These are phyloP conservation scores for Hanseniaspora vineae DNA, from an alignment of 805 yeast genomes.

Conservation along the genomic window DNA sequence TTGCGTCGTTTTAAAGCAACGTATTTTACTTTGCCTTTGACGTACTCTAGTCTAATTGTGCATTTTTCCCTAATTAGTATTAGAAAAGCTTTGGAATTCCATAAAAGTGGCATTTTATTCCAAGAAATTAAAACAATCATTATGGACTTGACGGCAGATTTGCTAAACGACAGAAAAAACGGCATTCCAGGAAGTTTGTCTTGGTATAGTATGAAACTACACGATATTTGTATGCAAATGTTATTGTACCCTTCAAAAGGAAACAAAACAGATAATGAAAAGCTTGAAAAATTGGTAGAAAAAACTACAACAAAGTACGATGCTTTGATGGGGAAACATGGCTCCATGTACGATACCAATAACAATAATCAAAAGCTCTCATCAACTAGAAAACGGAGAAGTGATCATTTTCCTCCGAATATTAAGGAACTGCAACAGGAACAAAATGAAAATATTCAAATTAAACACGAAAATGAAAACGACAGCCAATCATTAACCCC, in stretches of 20 bases:
- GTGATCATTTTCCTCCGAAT: no score
- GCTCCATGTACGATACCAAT: conserved; percentile 2
- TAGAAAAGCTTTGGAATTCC: conserved; percentile 67
- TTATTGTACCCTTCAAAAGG: conserved; percentile 42
- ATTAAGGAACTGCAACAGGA: not conserved
- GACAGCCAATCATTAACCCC: no score
- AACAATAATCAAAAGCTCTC: no score
- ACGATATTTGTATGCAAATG: conserved; percentile 48
- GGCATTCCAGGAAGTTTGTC: conserved; percentile 53
- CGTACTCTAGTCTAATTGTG: conserved; percentile 48
- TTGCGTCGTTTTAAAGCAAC: conserved; percentile 31
- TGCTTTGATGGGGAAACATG: conserved; percentile 14
- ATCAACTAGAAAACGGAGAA: not conserved
- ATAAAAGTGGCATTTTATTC: conserved; percentile 69
- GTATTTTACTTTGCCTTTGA: conserved; percentile 47
- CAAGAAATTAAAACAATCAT: conserved; percentile 54
- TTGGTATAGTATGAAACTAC: conserved; percentile 37
- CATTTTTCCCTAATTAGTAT: conserved; percentile 54
- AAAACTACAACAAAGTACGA: conserved; percentile 18
- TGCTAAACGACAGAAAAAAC: conserved; percentile 37
- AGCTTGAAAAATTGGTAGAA: conserved; percentile 18
- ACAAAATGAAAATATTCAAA: not conserved
- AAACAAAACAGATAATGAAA: conserved; percentile 11
- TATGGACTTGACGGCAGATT: conserved; percentile 33
- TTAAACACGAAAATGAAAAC: not conserved